Percentiles rank a stretch among this genome's conserved stretches.
phyloP scores from a whole-genome alignment of 1,284 basidiomycete genomes.

The Porodaedalea pini region DNA sequence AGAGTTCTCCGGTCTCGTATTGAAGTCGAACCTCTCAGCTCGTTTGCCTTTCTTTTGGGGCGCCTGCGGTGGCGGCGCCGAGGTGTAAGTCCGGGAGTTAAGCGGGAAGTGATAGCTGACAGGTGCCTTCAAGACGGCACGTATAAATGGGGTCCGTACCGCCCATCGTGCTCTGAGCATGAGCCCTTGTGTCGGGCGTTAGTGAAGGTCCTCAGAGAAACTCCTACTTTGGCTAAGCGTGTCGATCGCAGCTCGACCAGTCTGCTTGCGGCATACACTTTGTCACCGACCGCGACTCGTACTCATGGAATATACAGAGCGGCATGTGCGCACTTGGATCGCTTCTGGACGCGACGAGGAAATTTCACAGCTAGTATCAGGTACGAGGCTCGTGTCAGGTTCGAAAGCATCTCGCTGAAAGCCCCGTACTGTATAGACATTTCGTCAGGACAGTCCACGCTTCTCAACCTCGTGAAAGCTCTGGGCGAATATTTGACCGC shows the following conservation, averaged over 20 bases:
- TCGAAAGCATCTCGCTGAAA: conserved; percentile 6
- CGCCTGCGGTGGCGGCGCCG: neutral
- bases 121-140: neutral
- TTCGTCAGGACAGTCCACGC: conserved; percentile 51
- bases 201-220: neutral
- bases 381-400: conserved; percentile 34
- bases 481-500: conserved; percentile 86
- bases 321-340: conserved; percentile 72
- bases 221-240: neutral
- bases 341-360: conserved; percentile 59
- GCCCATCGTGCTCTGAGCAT: conserved; percentile 16
- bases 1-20: conserved; percentile 36
- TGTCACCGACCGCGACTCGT: neutral
- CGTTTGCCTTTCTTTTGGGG: conserved; percentile 15
- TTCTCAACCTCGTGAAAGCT: conserved; percentile 83
- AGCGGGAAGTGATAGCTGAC: neutral
- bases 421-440: conserved; percentile 50
- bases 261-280: conserved; percentile 3
- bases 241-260: neutral
- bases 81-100: neutral
- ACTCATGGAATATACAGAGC: conserved; percentile 41
- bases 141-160: neutral
- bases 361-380: conserved; percentile 55
- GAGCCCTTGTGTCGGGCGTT: neutral
- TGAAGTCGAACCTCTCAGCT: conserved; percentile 69